A percentile compares a stretch with the other conserved stretches of the same genome.
Conservation (phyloP, 1,284 basidiomycete species). For the Tilletiopsis washingtonensis region DNA sequence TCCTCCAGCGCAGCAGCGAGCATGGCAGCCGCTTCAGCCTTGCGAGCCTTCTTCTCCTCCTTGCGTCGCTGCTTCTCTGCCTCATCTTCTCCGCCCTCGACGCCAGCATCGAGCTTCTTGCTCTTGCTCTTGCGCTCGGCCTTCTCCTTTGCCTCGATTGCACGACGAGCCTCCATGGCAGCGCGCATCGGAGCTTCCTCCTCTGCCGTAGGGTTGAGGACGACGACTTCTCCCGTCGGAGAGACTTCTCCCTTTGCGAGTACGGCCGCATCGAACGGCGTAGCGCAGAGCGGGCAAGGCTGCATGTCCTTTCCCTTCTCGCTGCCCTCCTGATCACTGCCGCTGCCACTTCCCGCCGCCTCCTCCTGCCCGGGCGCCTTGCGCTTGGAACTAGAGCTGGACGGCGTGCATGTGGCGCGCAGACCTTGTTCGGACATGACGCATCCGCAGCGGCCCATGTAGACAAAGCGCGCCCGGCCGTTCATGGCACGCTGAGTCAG, state of each 20-base stretch:
- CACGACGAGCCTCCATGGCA: constrained; percentile 11
- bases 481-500: constrained; percentile 39
- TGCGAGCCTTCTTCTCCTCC: background rate
- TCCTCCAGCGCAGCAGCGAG: too few species aligned
- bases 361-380: background rate
- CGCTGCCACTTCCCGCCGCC: too few species aligned
- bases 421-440: constrained; percentile 36
- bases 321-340: too few species aligned
- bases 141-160: background rate
- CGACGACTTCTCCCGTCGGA: constrained; percentile 17
- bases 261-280: constrained; percentile 15
- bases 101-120: background rate
- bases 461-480: constrained; percentile 37
- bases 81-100: background rate
- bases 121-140: background rate
- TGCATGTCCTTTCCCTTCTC: background rate
- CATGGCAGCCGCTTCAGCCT: background rate
- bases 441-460: constrained; percentile 32
- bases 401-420: constrained; percentile 4
- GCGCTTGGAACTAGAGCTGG: background rate
- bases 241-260: constrained; percentile 14
- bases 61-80: constrained; percentile 1
- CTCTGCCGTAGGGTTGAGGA: constrained; percentile 20
- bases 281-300: constrained; percentile 28
- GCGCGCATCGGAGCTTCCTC: constrained; percentile 20